Conservation (phyloP, 805 yeast species). For the Hanseniaspora lindneri region DNA sequence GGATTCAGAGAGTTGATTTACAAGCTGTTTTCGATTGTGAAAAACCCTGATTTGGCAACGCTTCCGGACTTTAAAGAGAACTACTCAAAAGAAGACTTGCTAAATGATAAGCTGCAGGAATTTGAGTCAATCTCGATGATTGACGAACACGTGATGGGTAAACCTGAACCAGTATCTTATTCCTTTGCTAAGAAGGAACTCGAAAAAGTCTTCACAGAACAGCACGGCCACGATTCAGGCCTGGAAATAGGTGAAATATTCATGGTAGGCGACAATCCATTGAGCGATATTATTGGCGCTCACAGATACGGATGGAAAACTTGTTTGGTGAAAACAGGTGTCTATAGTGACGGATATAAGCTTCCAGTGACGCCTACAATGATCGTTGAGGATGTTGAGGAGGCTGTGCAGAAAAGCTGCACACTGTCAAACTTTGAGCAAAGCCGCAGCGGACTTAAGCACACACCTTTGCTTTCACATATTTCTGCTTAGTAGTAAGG, state of each 20-base stretch:
- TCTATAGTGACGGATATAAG: constrained; percentile 49
- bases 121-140: constrained; percentile 34
- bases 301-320: constrained; percentile 80
- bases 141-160: constrained; percentile 56
- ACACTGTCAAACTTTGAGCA: background rate
- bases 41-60: constrained; percentile 17
- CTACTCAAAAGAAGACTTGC: background rate
- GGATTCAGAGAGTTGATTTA: constrained; percentile 60
- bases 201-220: background rate
- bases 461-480: background rate
- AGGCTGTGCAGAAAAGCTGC: constrained; percentile 33
- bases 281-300: constrained; percentile 84
- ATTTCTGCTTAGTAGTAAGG: no score
- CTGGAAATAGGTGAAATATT: constrained; percentile 38
- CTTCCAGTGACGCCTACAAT: constrained; percentile 38
- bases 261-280: constrained; percentile 98
- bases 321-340: constrained; percentile 78
- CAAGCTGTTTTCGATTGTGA: constrained; percentile 35
- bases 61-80: constrained; percentile 1
- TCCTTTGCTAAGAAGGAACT: constrained; percentile 70
- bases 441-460: no score
- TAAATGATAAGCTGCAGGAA: background rate
- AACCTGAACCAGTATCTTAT: constrained; percentile 68
- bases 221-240: constrained; percentile 23
- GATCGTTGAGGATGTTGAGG: constrained; percentile 40